A percentile compares a stretch with the other conserved stretches of the same genome.
These are phyloP conservation scores for Naganishia sp. DNA, from an alignment of 1,284 basidiomycete genomes.

Conservation along the genomic window DNA sequence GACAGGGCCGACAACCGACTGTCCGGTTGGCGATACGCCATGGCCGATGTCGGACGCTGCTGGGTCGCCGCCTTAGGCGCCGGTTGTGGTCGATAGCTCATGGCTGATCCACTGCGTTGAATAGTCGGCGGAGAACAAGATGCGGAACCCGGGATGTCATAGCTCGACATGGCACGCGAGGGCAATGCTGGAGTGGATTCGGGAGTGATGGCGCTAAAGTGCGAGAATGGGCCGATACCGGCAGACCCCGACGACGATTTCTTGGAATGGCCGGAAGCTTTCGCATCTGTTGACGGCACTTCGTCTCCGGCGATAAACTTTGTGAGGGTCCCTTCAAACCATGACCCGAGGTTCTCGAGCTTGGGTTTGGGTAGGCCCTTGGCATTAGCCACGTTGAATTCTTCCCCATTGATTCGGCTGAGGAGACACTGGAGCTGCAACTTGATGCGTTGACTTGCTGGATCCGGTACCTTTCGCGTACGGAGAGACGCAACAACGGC, in stretches of 20 bases:
- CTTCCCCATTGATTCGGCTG: slow-evolving; percentile 77
- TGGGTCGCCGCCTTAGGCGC: slow-evolving; percentile 57
- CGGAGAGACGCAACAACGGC: slow-evolving; percentile 73
- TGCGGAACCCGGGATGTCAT: slow-evolving; percentile 36
- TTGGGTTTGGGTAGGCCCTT: slow-evolving; percentile 80
- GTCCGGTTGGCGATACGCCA: slow-evolving; percentile 59
- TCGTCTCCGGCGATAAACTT: slow-evolving; percentile 94
- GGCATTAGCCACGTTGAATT: slow-evolving; percentile 70
- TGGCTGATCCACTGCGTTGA: slow-evolving; percentile 65
- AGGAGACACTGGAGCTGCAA: slow-evolving; percentile 78
- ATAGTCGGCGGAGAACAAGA: slow-evolving; percentile 38
- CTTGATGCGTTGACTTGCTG: slow-evolving; percentile 64
- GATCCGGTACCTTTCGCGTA: slow-evolving; percentile 61
- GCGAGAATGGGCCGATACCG: slow-evolving; percentile 80
- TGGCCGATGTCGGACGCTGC: slow-evolving; percentile 72
- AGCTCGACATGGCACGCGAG: slow-evolving; percentile 42
- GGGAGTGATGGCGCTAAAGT: slow-evolving; percentile 91
- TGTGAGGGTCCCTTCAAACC: slow-evolving; percentile 90
- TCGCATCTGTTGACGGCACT: slow-evolving; percentile 50
- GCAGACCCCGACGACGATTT: slow-evolving; percentile 37
- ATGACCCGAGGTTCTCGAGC: slow-evolving; percentile 86
- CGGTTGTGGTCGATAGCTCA: slow-evolving; percentile 59
- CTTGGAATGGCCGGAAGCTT: slow-evolving; percentile 33
- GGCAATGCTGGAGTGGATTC: slow-evolving; percentile 69
- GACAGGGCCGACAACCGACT: slow-evolving; percentile 19